Evolutionary conservation across 805 yeast species (phyloP).

Genomic region (Isabelozyma pseudorhagii): DNA sequence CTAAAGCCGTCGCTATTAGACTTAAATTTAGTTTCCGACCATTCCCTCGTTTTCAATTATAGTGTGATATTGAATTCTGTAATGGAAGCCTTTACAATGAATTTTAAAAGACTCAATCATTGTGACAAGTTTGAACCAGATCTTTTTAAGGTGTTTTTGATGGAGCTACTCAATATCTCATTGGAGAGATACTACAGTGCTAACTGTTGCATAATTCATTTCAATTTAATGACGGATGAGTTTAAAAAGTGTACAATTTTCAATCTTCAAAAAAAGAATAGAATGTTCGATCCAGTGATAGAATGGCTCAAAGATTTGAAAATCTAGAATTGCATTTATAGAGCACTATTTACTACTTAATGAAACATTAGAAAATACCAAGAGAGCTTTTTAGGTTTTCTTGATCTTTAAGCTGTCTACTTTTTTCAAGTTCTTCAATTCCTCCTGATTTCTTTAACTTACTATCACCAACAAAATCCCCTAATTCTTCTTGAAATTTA

Average conservation of each 20-base stretch:
- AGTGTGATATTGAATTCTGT: not conserved
- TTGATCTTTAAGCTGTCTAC: constrained; percentile 63
- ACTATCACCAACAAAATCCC: constrained; percentile 75
- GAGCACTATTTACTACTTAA: no score
- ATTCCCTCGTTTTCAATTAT: not conserved
- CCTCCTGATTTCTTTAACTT: constrained; percentile 85
- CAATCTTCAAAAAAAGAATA: not conserved
- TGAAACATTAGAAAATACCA: constrained; percentile 20
- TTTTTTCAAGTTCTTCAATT: constrained; percentile 76
- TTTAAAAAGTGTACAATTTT: constrained; percentile 3
- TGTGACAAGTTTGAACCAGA: constrained; percentile 8
- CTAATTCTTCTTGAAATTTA: constrained; percentile 82
- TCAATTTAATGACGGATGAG: constrained; percentile 5
- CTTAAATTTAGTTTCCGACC: not conserved
- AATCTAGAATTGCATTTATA: not conserved
- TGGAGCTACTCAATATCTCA: constrained; percentile 9
- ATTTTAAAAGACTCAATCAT: not conserved
- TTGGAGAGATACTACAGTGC: constrained; percentile 1
- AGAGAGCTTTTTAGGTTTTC: constrained; percentile 57
- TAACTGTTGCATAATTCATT: constrained; percentile 5
- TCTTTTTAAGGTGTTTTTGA: constrained; percentile 8
- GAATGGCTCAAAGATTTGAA: not conserved
- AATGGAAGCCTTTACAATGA: not conserved
- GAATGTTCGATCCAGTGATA: not conserved
- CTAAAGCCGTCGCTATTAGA: not conserved